These are phyloP conservation scores for Lipomyces chichibuensis DNA, from an alignment of 805 yeast genomes.

Conservation along the genomic window DNA sequence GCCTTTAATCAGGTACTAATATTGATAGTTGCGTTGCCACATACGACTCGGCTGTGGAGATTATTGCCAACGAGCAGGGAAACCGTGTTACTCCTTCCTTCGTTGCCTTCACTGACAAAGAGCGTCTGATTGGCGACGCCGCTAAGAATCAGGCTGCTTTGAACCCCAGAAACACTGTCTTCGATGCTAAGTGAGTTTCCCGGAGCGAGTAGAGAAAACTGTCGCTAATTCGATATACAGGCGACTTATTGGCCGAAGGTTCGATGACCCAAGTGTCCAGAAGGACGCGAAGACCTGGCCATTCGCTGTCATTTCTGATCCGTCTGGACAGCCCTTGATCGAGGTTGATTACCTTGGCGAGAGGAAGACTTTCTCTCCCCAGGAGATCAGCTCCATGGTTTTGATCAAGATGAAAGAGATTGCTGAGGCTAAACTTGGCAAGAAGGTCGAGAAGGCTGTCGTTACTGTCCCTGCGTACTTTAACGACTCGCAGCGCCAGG, in stretches of 20 bases:
- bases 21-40: slow-evolving; percentile 75
- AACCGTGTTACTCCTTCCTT: slow-evolving; percentile 97
- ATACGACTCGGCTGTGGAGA: slow-evolving; percentile 90
- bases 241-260: slow-evolving; percentile 92
- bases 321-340: slow-evolving; percentile 72
- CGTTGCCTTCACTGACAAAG: slow-evolving; percentile 91
- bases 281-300: slow-evolving; percentile 94
- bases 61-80: slow-evolving; percentile 97
- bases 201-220: background rate
- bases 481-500: slow-evolving; percentile 88
- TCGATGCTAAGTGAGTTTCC: slow-evolving; percentile 57
- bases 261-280: slow-evolving; percentile 80
- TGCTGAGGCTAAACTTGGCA: slow-evolving; percentile 82
- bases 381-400: slow-evolving; percentile 93
- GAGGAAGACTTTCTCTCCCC: slow-evolving; percentile 85
- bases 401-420: slow-evolving; percentile 83
- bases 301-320: slow-evolving; percentile 70
- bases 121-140: slow-evolving; percentile 93
- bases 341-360: slow-evolving; percentile 84
- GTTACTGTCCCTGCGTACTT: slow-evolving; percentile 87
- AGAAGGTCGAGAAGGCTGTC: slow-evolving; percentile 79
- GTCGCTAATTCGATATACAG: slow-evolving; percentile 51
- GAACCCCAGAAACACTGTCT: slow-evolving; percentile 88
- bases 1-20: background rate
- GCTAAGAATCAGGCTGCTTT: slow-evolving; percentile 97